Conservation (phyloP, 1,284 basidiomycete genomes). For the Sporisorium sorghi region DNA sequence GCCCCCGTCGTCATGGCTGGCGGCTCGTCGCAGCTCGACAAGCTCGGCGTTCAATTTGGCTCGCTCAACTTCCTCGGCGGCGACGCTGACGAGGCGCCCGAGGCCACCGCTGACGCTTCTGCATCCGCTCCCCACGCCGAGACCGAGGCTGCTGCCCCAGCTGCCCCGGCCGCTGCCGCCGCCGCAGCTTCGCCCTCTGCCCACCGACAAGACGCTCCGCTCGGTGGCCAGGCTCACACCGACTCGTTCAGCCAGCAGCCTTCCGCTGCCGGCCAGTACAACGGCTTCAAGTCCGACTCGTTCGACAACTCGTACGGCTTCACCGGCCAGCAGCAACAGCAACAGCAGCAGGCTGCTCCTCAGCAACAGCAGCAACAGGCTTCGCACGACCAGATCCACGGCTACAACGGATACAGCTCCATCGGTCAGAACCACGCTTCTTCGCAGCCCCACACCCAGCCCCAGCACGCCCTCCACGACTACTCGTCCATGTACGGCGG, state of each 20-base stretch:
- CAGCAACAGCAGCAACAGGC: slow-evolving; percentile 39
- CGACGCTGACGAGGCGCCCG: slow-evolving; percentile 46
- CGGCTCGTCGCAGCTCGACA: slow-evolving; percentile 62
- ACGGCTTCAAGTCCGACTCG: slow-evolving; percentile 52
- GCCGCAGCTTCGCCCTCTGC: slow-evolving; percentile 34
- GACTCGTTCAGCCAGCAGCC: slow-evolving; percentile 43
- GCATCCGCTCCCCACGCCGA: slow-evolving; percentile 14
- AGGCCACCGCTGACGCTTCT: slow-evolving; percentile 17
- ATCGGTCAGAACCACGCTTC: slow-evolving; percentile 35
- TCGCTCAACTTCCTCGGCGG: slow-evolving; percentile 65
- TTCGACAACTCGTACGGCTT: slow-evolving; percentile 53
- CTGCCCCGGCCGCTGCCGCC: slow-evolving; percentile 13
- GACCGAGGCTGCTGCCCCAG: slow-evolving; percentile 24
- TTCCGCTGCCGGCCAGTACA: slow-evolving; percentile 35
- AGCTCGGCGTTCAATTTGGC: slow-evolving; percentile 67
- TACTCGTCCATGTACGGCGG: slow-evolving; percentile 64
- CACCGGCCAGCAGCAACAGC: slow-evolving; percentile 45
- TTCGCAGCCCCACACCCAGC: slow-evolving; percentile 41
- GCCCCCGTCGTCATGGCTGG: slow-evolving; percentile 67
- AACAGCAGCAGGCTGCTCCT: slow-evolving; percentile 21
- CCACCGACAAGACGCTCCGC: slow-evolving; percentile 35
- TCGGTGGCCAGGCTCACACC: slow-evolving; percentile 31
- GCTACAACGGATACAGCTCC: slow-evolving; percentile 56
- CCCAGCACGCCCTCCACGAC: slow-evolving; percentile 52
- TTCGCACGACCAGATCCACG: slow-evolving; percentile 50